These are phyloP conservation scores for Deinandra increscens DNA, from an alignment of 129 eudicot genomes.

Conservation along the genomic window DNA sequence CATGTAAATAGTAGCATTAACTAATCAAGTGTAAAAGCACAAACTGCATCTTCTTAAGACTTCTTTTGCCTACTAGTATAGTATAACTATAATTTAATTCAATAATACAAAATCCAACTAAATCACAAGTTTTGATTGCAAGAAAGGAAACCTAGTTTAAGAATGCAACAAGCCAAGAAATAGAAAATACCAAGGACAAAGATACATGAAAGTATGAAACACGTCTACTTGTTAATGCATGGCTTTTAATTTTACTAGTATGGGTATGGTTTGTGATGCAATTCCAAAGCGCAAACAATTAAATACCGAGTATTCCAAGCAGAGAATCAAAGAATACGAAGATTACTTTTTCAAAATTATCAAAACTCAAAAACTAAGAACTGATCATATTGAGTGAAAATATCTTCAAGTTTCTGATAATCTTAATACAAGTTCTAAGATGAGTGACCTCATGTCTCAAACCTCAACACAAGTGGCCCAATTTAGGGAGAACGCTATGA, in stretches of 20 bases:
- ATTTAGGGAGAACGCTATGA: too few species aligned
- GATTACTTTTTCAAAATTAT: too few species aligned
- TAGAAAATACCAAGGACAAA: background rate
- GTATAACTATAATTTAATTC: background rate
- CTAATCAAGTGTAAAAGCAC: slow-evolving; percentile 2
- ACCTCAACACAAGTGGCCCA: too few species aligned
- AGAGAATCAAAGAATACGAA: too few species aligned
- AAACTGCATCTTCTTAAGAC: background rate
- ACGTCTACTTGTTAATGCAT: background rate
- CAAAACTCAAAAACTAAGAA: too few species aligned
- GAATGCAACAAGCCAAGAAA: background rate
- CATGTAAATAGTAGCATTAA: slow-evolving; percentile 32
- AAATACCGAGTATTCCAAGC: too few species aligned
- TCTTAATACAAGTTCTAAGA: too few species aligned
- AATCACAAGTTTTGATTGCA: background rate
- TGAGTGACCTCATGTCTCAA: too few species aligned
- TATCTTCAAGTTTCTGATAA: too few species aligned
- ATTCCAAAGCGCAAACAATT: too few species aligned
- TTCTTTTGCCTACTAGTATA: background rate
- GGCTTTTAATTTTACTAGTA: background rate
- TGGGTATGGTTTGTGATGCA: background rate
- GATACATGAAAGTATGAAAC: background rate
- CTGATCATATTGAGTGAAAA: too few species aligned
- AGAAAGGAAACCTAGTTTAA: background rate
- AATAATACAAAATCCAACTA: background rate